Evolutionary conservation across 108 stramenopile genomes (phyloP).

Genomic region (Epithemia pelagica): DNA sequence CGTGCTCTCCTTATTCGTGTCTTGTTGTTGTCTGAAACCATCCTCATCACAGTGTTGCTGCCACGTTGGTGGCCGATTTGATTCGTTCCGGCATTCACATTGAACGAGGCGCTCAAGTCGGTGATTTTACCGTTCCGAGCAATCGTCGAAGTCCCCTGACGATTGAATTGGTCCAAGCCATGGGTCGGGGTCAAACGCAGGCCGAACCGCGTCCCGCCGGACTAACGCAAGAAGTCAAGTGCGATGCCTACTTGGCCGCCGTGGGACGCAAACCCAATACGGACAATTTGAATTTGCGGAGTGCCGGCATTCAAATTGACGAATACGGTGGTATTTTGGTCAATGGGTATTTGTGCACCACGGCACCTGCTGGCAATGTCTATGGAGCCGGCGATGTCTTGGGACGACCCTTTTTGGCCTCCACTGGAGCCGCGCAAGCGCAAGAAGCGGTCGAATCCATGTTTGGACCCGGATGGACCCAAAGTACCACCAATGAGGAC

Average conservation of each 20-base stretch:
- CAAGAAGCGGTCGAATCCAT: conserved; percentile 46
- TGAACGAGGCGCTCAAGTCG: conserved; percentile 58
- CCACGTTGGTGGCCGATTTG: conserved; percentile 39
- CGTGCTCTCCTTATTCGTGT: neutral
- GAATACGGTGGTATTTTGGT: conserved; percentile 64
- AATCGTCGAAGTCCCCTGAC: conserved; percentile 38
- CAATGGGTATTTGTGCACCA: conserved; percentile 42
- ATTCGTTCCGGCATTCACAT: conserved; percentile 59
- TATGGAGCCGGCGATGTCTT: conserved; percentile 82
- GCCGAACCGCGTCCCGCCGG: conserved; percentile 24
- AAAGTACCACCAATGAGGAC: conserved; percentile 2
- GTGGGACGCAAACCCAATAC: conserved; percentile 79
- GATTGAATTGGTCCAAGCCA: conserved; percentile 35
- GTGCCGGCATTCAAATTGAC: conserved; percentile 62
- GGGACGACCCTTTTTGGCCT: conserved; percentile 72
- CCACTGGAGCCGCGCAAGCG: conserved; percentile 77
- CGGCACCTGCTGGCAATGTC: conserved; percentile 43
- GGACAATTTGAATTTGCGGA: conserved; percentile 46
- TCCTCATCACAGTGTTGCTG: conserved; percentile 22
- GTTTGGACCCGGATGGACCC: conserved; percentile 29
- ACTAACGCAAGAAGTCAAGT: conserved; percentile 34
- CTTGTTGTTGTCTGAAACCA: no score
- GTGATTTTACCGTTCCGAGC: conserved; percentile 40
- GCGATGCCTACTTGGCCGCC: conserved; percentile 72
- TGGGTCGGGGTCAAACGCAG: conserved; percentile 37